Base-by-base conservation (phyloP, 2,329 filamentous ascomycete genomes). In the Rhexocercosporidium sp. region DNA sequence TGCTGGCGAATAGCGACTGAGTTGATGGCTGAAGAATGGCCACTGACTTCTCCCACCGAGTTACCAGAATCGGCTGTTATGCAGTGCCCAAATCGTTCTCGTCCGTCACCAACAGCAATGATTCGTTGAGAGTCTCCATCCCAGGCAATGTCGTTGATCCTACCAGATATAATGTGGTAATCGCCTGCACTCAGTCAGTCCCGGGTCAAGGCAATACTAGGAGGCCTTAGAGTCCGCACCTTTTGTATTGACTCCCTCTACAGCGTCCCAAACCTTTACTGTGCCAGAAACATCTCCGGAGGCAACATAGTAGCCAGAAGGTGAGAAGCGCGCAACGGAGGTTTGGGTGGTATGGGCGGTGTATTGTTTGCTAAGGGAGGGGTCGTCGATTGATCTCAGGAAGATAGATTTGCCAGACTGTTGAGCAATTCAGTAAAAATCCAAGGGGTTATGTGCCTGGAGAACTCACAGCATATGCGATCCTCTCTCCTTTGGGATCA, bases 341-440 rank as follows among this genome's bases (percentile, higher is more conserved):
- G 96, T 97, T 70, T 90, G 86, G 54, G 92, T 86, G 56, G 93
- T 97, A 82, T 99, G 96, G 74, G 92, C 90, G 16, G 91, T 96
- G 82, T 98, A 99, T 80, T 99, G 94, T 77, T 92, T 94, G 79
- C 90, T 90, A 70, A 91, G 81, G 72, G 92, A 86, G 62, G 95
- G 95, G 78, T 96, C 84, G 82, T 99, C 95, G 82, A 99, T 97
- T 70, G 90, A 94, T 74, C 96, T 93, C 57, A 99, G 85, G 82
- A 97, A 98, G 81, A 99, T 90, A 69, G 95, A 98, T 84, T 98
- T 98, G 77, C 93, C 94, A 62, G 94, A 95, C 93, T 96, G 68
- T 46, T 61, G 11, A 14, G 22, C 12, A 44, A 67, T 12, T 69
- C 37, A 75, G 69, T 60, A 64, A 34, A 34, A 31, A 62, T 39